A percentile compares a stretch with the other conserved stretches of the same genome.
Conservation (phyloP, 306 rosid genomes). For the Cucurbita argyrosperma region DNA sequence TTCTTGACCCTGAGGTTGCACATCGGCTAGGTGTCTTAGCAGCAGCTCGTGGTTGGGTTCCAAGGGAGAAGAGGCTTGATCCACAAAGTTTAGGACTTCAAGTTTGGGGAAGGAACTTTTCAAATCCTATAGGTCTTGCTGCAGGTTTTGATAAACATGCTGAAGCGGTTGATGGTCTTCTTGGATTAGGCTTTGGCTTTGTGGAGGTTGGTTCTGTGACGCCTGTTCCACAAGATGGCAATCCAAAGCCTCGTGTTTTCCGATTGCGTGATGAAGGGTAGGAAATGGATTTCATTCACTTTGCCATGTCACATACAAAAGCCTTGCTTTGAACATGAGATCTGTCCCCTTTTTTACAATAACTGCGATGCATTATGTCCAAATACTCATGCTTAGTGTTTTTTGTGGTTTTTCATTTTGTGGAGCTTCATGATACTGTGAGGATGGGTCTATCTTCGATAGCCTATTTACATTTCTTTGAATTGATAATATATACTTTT, state of each 20-base stretch:
- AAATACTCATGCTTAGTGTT: neutral
- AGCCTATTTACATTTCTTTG: neutral
- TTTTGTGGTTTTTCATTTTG: conserved; percentile 1
- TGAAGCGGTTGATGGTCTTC: conserved; percentile 84
- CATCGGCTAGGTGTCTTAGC: conserved; percentile 76
- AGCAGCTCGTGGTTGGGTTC: conserved; percentile 96
- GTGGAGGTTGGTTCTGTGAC: conserved; percentile 97
- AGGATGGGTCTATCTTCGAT: neutral
- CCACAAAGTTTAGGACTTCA: conserved; percentile 53
- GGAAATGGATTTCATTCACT: conserved; percentile 12
- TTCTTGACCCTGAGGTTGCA: conserved; percentile 83
- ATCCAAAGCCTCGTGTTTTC: conserved; percentile 88
- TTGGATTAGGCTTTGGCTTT: conserved; percentile 86
- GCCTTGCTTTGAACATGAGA: neutral
- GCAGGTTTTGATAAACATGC: conserved; percentile 99
- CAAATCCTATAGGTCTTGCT: conserved; percentile 92
- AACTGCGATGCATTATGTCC: neutral
- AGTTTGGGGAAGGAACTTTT: conserved; percentile 98
- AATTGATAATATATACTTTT: neutral
- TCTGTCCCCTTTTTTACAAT: neutral
- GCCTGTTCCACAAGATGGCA: conserved; percentile 89
- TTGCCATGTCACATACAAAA: conserved; percentile 7
- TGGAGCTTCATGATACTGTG: conserved; percentile 4
- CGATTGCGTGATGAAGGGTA: conserved; percentile 70
- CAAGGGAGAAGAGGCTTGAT: conserved; percentile 85